These are phyloP conservation scores for Scenedesmus sp. DNA, from an alignment of 163 green algal species.

Conservation along the genomic window DNA sequence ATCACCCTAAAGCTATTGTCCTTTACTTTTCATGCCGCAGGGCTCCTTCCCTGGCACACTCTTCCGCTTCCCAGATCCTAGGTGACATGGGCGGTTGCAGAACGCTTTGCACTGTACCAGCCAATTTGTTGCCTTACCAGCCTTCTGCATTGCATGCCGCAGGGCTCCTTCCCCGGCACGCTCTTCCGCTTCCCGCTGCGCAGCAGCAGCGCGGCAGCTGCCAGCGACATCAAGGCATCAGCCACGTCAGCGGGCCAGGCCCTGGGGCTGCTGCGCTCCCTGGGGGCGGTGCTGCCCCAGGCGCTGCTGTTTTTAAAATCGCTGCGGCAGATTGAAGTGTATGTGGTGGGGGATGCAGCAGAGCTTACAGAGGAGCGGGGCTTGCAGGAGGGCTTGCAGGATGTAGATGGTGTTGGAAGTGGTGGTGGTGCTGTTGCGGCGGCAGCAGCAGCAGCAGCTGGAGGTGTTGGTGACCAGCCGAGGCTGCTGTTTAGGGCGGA, in stretches of 20 bases:
- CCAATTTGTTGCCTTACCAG: no score
- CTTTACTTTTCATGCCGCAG: slow-evolving; percentile 12
- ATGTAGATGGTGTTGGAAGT: no score
- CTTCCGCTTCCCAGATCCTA: slow-evolving; percentile 53
- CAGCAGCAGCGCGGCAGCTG: slow-evolving; percentile 45
- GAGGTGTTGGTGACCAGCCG: neutral
- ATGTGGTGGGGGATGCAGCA: slow-evolving; percentile 29
- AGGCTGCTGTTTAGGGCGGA: slow-evolving; percentile 20
- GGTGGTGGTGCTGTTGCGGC: neutral
- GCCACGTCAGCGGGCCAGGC: slow-evolving; percentile 63
- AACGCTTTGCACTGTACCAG: no score
- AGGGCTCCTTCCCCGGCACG: slow-evolving; percentile 59
- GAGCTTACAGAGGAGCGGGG: neutral
- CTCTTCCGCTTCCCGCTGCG: slow-evolving; percentile 78
- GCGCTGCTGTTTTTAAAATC: slow-evolving; percentile 82
- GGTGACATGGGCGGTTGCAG: no score
- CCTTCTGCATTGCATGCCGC: neutral
- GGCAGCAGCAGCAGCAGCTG: neutral
- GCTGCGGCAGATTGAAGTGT: slow-evolving; percentile 64
- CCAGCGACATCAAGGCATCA: slow-evolving; percentile 78
- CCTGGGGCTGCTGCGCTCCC: slow-evolving; percentile 62
- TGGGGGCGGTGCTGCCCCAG: slow-evolving; percentile 50
- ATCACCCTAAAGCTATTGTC: no score
- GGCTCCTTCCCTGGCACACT: slow-evolving; percentile 62
- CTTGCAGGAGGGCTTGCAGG: no score